Conservation (phyloP, 2,329 filamentous ascomycete genomes). For the Paecilomyces fulvus region DNA sequence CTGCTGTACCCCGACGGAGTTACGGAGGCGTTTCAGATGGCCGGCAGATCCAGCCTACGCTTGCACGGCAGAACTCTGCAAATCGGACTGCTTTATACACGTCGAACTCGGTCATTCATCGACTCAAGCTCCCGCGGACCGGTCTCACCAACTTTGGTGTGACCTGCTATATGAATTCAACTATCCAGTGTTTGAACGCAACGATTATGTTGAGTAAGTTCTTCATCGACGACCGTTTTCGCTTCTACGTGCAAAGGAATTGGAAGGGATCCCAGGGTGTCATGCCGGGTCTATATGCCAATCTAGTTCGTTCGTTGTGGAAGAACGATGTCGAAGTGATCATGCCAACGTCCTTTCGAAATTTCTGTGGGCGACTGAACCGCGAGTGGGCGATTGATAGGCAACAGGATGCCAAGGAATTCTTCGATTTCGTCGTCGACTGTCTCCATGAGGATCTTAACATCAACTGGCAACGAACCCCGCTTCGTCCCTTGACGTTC, state of each 20-base stretch:
- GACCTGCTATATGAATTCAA: constrained; percentile 90
- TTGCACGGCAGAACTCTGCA: constrained; percentile 37
- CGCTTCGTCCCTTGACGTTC: constrained; percentile 50
- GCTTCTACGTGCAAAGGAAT: constrained; percentile 50
- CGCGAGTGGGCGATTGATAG: constrained; percentile 61
- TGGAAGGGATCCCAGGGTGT: constrained; percentile 60
- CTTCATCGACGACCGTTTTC: constrained; percentile 58
- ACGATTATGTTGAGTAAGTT: constrained; percentile 55
- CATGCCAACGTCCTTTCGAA: constrained; percentile 54
- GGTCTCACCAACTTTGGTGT: constrained; percentile 73
- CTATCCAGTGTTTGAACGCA: constrained; percentile 71
- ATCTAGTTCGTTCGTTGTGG: constrained; percentile 53
- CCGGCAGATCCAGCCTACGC: constrained; percentile 36
- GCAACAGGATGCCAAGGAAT: constrained; percentile 90
- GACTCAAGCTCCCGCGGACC: constrained; percentile 51
- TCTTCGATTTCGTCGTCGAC: constrained; percentile 72
- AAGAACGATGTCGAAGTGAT: constrained; percentile 49
- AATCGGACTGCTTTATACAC: constrained; percentile 36
- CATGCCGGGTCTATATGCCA: constrained; percentile 54
- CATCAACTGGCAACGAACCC: constrained; percentile 50
- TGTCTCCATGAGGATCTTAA: constrained; percentile 84
- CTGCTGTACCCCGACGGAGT: constrained; percentile 59
- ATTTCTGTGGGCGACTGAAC: constrained; percentile 57
- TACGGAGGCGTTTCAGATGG: constrained; percentile 73
- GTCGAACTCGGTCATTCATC: constrained; percentile 32